Evolutionary conservation across 306 rosid species (phyloP).

Genomic region (Cyclanthera cordifolia): DNA sequence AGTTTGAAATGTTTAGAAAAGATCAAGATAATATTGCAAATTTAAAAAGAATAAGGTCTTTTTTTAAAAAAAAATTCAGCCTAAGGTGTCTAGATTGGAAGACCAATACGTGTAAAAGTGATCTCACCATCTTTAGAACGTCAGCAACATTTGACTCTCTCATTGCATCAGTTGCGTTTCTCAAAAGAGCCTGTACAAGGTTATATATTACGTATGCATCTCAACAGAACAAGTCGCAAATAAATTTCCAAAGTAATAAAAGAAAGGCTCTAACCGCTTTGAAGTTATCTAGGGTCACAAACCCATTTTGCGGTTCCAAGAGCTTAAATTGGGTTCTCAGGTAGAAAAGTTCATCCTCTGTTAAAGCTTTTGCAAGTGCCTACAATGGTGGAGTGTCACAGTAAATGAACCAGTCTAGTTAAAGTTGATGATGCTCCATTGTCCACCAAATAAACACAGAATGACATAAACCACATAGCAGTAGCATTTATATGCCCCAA

Average conservation of each 20-base stretch:
- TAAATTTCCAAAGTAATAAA: not conserved
- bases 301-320: slow-evolving; percentile 69
- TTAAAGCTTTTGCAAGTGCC: slow-evolving; percentile 81
- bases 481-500: too few relatives aligned
- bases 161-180: slow-evolving; percentile 86
- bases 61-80: too few relatives aligned
- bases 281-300: slow-evolving; percentile 56
- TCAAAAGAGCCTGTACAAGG: slow-evolving; percentile 58
- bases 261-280: slow-evolving; percentile 44
- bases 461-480: not conserved
- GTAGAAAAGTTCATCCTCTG: slow-evolving; percentile 72
- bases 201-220: slow-evolving; percentile 5
- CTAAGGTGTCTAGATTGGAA: not conserved
- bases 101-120: slow-evolving; percentile 9
- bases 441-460: slow-evolving; percentile 7
- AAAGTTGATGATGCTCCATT: not conserved
- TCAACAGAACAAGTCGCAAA: not conserved
- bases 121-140: slow-evolving; percentile 60
- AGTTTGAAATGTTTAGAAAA: not conserved
- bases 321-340: slow-evolving; percentile 68
- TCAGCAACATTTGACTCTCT: slow-evolving; percentile 67
- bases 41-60: too few relatives aligned
- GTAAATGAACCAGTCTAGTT: not conserved
- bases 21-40: not conserved
- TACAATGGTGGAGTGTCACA: slow-evolving; percentile 25